Base-by-base conservation (phyloP, 148 eudicot genomes). In the Polygonum aviculare region DNA sequence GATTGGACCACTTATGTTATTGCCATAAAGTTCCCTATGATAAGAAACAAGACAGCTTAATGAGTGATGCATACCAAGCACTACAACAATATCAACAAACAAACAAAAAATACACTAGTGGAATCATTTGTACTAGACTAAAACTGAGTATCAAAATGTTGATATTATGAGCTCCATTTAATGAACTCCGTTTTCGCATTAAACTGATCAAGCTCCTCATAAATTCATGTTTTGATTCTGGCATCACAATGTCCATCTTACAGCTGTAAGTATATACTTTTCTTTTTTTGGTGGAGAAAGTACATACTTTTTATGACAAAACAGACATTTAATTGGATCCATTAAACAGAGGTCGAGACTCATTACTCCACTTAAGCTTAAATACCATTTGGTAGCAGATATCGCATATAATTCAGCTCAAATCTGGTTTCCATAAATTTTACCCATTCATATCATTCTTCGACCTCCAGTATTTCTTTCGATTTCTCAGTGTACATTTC, bases 11-110 rank as follows among this genome's bases (percentile, higher is more conserved):
- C 83, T 90, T 74, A 95, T 86, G 80, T 92, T 93, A 75, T 95
- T 95, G 60, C 99, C 91, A 87, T 95, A 95, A 63, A 95, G 85
- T 78, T 95, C 99, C 90, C 99, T 95, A 88, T 70, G 71, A 85
- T 69, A 74, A 86, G 38, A 47, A 76, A 52, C 69, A 78, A 52
- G 72, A 47, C 45, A 12, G 21, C 45, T 35, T 12, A 10, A 73
- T 52, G 1, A 76, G 52, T 73, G 14, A 10, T 40, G 33, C 77
- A 52, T 33, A 40, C 7, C 65, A 59, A 59, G 45, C 22, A n/a
- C 26, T 21, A 45, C 50, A 19, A 38, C 31, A 1, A 26, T 26
- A 26, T 26, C 31, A 26, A 26, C 41, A 45, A 74, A 19, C 47
- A 44, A 44, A 44, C 47, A 39, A 70, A 44, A 70, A 70, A n/a